These are phyloP conservation scores for Solanum sejunctum DNA, from an alignment of 257 asterid genomes.

Conservation along the genomic window DNA sequence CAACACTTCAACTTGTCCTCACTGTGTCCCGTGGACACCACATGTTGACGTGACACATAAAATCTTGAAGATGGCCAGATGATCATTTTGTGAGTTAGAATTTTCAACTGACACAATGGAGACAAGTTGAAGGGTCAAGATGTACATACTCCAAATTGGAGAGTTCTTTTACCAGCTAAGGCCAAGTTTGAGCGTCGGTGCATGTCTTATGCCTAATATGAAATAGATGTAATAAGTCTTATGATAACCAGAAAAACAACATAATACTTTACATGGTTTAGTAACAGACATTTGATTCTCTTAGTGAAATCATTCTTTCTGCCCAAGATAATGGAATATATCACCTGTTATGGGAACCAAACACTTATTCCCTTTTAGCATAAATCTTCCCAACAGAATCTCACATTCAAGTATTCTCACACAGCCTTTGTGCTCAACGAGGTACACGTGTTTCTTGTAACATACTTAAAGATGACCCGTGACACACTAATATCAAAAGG, in stretches of 20 bases:
- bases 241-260: neutral
- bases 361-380: neutral
- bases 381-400: neutral
- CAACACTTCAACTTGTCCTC: neutral
- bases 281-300: neutral
- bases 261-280: neutral
- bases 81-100: neutral
- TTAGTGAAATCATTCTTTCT: neutral
- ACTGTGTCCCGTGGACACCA: neutral
- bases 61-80: neutral
- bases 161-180: neutral
- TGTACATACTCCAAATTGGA: neutral
- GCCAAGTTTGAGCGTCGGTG: neutral
- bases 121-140: neutral
- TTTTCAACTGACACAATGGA: neutral
- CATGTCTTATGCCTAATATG: neutral
- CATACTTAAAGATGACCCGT: neutral
- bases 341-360: neutral
- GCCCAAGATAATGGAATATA: neutral
- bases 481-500: neutral
- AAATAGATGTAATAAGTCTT: neutral
- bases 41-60: neutral
- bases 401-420: neutral
- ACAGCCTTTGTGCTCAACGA: neutral
- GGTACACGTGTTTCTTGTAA: neutral